phyloP scores from a whole-genome alignment of 2,329 filamentous ascomycete genomes.

The Pseudogymnoascus sp. region DNA sequence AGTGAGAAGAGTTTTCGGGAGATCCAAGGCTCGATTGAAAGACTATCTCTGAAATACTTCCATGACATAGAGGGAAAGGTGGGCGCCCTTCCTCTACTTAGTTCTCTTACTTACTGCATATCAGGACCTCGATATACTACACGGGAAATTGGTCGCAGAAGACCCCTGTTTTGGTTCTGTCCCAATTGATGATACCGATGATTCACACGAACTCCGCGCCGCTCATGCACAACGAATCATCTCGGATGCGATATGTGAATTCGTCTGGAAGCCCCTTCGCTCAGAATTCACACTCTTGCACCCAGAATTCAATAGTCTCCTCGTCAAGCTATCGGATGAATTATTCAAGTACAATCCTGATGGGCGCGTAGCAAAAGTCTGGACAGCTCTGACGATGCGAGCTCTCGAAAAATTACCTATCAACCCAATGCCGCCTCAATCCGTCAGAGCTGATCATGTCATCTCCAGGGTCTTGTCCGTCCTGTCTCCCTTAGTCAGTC shows the following conservation, averaged over 20 bases:
- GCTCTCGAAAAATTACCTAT: slow-evolving; percentile 3
- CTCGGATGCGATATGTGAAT: slow-evolving; percentile 13
- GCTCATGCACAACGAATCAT: slow-evolving; percentile 18
- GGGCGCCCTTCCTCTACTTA: background rate
- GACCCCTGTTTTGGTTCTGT: slow-evolving; percentile 14
- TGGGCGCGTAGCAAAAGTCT: slow-evolving; percentile 15
- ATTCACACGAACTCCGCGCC: slow-evolving; percentile 13
- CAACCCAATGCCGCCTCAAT: background rate
- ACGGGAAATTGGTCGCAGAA: slow-evolving; percentile 6
- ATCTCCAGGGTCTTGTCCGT: slow-evolving; percentile 9
- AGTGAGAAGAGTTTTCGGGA: too few species aligned
- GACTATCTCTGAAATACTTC: too few species aligned
- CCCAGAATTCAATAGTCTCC: slow-evolving; percentile 9
- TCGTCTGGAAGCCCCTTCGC: slow-evolving; percentile 16
- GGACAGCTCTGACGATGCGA: slow-evolving; percentile 18
- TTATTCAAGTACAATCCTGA: slow-evolving; percentile 6
- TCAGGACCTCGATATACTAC: slow-evolving; percentile 13
- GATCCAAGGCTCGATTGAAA: too few species aligned
- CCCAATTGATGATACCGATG: slow-evolving; percentile 15
- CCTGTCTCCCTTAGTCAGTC: slow-evolving; percentile 13
- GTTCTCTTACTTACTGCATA: slow-evolving; percentile 10
- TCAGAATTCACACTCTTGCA: slow-evolving; percentile 11
- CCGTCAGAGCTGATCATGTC: slow-evolving; percentile 9
- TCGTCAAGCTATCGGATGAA: slow-evolving; percentile 11
- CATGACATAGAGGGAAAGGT: too few species aligned